Base-by-base conservation (phyloP, 1,284 basidiomycete species). In the Apiotrichum montevideense region DNA sequence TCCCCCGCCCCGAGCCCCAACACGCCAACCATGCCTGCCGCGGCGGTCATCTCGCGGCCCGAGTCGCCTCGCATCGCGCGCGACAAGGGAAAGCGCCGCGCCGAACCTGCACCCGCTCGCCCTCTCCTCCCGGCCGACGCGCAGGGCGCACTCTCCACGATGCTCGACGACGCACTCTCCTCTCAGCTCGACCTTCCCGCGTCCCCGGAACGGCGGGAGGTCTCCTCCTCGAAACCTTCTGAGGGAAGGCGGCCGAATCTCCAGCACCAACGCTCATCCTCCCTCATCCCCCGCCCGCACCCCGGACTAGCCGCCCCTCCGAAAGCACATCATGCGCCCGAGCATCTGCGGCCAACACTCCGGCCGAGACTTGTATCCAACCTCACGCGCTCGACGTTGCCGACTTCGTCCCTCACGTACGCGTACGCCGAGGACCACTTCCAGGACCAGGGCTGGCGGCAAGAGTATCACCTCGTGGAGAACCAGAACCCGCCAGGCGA, bases 311-410 rank as follows among this genome's bases (percentile, higher is more conserved):
- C 55, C 9, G 35, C 41, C 3, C 55, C 55, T 5, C 51, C 55
- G n/a, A n/a, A 6, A n/a, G 51, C 55, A n/a, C 46, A 33, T 3
- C 29, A 43, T 13, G 35, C 41, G n/a, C 54, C 54, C 4, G 45
- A 33, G 41, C 46, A 52, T 33, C 0, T 53, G 35, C 56, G 43
- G 33, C 42, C 56, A 8, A 32, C 53, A 10, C 35, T 49, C 4
- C 63, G 61, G 1, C 71, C 71, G 2, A 62, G 66, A 14, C 61
- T 75, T 8, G 60, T 75, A 1, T 70, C 69, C 1, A 65, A 66
- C 34, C 63, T 72, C 13, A 66, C 72, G 1, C 54, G 71, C 13
- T 58, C 71, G 35, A 70, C 71, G 2, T 42, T 69, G 29, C 70
- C 73, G 2, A 69, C 63, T 6, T 55, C 72, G 8, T 67, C 69